Base-by-base conservation (phyloP, 441 rosid genomes). In the Francoa sonchifolia region DNA sequence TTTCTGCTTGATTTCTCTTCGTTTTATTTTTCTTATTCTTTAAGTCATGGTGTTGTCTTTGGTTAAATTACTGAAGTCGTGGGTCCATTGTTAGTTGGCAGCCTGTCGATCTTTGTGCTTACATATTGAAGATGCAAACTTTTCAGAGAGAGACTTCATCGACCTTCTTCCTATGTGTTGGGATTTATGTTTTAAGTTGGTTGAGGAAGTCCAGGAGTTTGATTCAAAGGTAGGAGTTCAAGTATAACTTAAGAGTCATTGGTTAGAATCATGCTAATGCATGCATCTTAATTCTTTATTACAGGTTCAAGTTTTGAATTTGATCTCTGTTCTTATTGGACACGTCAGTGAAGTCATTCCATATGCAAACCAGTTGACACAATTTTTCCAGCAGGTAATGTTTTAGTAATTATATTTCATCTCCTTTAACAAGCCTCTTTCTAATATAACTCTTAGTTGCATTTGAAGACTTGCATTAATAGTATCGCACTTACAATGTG, bases 71-170 rank as follows among this genome's bases (percentile, higher is more conserved):
- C 62, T 61, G 55, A 70, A 42, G 30, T 50, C 34, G 42, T 58
- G 31, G 51, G 39, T 47, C 62, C 49, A 6, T 54, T 62, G 55
- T 49, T 62, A 92, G 99, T 69, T 92, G 69, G 99, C 97, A 57
- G 97, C 97, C 48, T 87, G 97, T 61, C 71, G 99, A 39, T 77
- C 99, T 46, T 61, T 87, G 65, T 92, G 92, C 74, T 71, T 62
- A 42, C 94, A 92, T 57, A 61, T 92, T 45, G 97, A 92, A 70
- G 99, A 92, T 76, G 94, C 99, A 26, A 87, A 92, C 66, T 92
- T 92, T 44, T 73, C 87, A 27, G 80, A 83, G 54, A 64, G 42
- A 47, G 72, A 65, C 47, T 92, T 92, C 56, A 44, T 57, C 22
- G 95, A 92, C 75, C 92, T 92, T 54, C 94, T 92, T 70, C 88